Evolutionary conservation across 768 basidiomycete species (phyloP).

Genomic region (Leccinum truebloodii): DNA sequence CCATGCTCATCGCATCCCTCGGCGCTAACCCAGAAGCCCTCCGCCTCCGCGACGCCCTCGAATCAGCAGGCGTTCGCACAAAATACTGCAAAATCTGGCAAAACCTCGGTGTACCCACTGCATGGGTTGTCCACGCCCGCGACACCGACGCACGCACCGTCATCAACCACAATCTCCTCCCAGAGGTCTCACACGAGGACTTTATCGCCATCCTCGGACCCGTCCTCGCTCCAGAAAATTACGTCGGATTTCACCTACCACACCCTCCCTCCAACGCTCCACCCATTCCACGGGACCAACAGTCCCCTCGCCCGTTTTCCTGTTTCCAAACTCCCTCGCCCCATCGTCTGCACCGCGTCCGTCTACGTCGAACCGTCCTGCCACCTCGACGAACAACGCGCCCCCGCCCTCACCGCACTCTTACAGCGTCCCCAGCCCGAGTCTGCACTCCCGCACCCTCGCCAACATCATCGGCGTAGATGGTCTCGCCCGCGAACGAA

Average conservation of each 20-base stretch:
- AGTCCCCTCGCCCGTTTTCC: too few relatives aligned
- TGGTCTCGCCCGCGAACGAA: conserved; percentile 78
- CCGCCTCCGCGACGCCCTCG: too few relatives aligned
- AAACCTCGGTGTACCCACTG: conserved; percentile 54
- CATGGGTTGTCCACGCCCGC: conserved; percentile 27
- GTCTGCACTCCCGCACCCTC: conserved; percentile 64
- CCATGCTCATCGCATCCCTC: too few relatives aligned
- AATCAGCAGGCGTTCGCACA: too few relatives aligned
- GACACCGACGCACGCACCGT: too few relatives aligned
- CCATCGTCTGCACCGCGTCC: too few relatives aligned
- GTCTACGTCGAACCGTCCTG: too few relatives aligned
- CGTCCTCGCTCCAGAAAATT: conserved; percentile 82
- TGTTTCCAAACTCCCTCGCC: too few relatives aligned
- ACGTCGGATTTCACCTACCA: conserved; percentile 34
- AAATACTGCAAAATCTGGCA: too few relatives aligned
- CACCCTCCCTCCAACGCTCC: conserved; percentile 24
- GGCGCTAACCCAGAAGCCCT: too few relatives aligned
- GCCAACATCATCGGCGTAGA: conserved; percentile 79
- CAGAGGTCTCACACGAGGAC: conserved; percentile 76
- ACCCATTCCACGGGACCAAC: neutral
- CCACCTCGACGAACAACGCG: too few relatives aligned
- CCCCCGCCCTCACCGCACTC: too few relatives aligned
- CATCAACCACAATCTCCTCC: conserved; percentile 85
- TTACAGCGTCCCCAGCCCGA: conserved; percentile 12
- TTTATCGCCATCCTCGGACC: conserved; percentile 51